Evolutionary conservation across 805 yeast species (phyloP), one percentile per base, ranked within the genome.

Genomic region (Hanseniaspora thailandica): DNA sequence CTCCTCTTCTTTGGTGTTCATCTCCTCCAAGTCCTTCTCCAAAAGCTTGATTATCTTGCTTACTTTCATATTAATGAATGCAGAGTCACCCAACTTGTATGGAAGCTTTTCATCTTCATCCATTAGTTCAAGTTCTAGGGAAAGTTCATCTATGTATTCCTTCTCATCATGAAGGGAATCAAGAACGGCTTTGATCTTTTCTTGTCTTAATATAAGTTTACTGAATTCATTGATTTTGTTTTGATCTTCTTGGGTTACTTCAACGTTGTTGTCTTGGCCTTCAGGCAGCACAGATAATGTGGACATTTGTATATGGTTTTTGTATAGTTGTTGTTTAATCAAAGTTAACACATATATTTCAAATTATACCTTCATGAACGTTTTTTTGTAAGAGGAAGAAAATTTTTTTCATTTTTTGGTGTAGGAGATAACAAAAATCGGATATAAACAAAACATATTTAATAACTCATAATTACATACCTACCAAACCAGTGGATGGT

Each of bases 141-240:
- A 72, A 33, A 87, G 81, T 63, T 90, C 97, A 59, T 87, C 96
- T 30, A 90, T 69, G 61, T 86, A 86, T 62, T 88, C 97, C 59
- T 87, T 86, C 61, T 87, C 95, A 56, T 78, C 76, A 59, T 74
- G 71, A 56, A 74, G 70, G 52, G 69, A 68, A 20, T 71, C 68
- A 34, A 84, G 69, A 47, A 74, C 74, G 19, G 68, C 74, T 31
- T 74, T 71, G 13, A 81, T 64, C 19, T 73, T 73, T 58, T 85
- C 87, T 59, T 82, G 81, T 56, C 82, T 79, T 58, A 81, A 72
- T 56, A 88, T 86, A 57, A 88, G 72, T 45, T 88, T 84, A 15
- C 96, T 86, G 64, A 93, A 90, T 64, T 80, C 80, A 68, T 90
- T 93, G 71, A 90, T 90, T 63, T 78, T 78, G 63, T 84, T 81